Base-by-base conservation (phyloP, 2,329 filamentous ascomycete species). In the Fusarium veterinarium region DNA sequence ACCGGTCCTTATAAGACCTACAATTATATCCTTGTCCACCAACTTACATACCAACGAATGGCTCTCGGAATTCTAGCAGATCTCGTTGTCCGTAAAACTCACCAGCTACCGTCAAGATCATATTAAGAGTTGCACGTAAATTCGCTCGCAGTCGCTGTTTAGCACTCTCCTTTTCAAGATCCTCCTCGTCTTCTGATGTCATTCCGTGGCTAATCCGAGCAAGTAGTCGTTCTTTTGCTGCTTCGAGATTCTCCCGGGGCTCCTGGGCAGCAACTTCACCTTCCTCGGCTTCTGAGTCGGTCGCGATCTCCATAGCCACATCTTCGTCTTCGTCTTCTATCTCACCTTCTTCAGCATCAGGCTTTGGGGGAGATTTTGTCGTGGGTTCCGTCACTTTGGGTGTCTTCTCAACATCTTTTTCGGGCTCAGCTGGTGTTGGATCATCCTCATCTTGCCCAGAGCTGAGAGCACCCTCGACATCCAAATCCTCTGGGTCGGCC, bases 11-110 rank as follows among this genome's bases (percentile, higher is more conserved):
- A 59, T 20, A 19, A 60, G 60, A 69, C 64, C 64, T 67, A 60
- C 61, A 58, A 55, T 48, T 60, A 46, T 48, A 59, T 51, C 42
- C 11, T 38, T 45, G 10, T 49, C 40, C 58, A 41, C 30, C 63
- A 62, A 71, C 64, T 79, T 81, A 85, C 74, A 86, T 79, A 38
- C 83, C 82, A 28, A 85, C 82, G 75, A 90, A 91, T 8, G 88
- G 88, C 69, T 92, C 89, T 64, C 94, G 89, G 69, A 91, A 93
- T 76, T 93, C 90, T 53, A 98, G 87, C 70, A 98, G 82, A 81
- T 98, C 95, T 72, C 92, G 88, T 82, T 98, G 95, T 3, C 95
- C 95, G 82, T 95, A 98, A 73, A 93, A 90, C 82, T 97, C 95
- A 76, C 94, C 95, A 52, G 93, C 91, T 40, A 98, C 88, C 0